A percentile compares a stretch with the other conserved stretches of the same genome.
Conservation (phyloP, 2,329 filamentous ascomycete genomes). For the Botryotinia narcissicola region DNA sequence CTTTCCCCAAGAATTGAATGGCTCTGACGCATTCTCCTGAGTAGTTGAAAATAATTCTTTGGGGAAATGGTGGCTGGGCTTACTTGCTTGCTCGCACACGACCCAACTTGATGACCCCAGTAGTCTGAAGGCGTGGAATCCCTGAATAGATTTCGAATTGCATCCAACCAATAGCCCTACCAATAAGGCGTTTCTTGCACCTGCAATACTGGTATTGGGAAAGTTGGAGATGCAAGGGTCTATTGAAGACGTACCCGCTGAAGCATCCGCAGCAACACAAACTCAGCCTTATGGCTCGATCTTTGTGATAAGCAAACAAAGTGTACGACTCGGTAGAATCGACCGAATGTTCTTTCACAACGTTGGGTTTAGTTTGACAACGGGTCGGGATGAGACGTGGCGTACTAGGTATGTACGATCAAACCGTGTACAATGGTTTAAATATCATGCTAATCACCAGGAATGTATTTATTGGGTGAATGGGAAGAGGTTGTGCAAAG, state of each 20-base stretch:
- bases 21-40: neutral
- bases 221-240: constrained; percentile 13
- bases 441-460: neutral
- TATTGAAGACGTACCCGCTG: constrained; percentile 14
- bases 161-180: constrained; percentile 10
- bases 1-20: neutral
- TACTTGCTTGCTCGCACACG: constrained; percentile 7
- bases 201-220: neutral
- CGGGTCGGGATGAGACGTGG: constrained; percentile 16
- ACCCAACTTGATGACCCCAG: constrained; percentile 18
- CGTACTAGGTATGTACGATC: constrained; percentile 13
- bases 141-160: constrained; percentile 10
- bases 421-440: constrained; percentile 16
- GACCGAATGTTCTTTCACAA: constrained; percentile 22
- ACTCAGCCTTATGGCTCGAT: constrained; percentile 21
- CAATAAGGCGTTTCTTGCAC: constrained; percentile 12
- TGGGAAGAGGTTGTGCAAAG: neutral
- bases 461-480: neutral
- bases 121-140: constrained; percentile 14
- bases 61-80: constrained; percentile 17
- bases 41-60: neutral
- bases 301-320: constrained; percentile 29
- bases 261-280: constrained; percentile 29
- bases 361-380: constrained; percentile 15
- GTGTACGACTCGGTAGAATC: constrained; percentile 29